Evolutionary conservation across 768 basidiomycete species (phyloP), one percentile per base, ranked within the genome.

Genomic region (Mycena indigotica): DNA sequence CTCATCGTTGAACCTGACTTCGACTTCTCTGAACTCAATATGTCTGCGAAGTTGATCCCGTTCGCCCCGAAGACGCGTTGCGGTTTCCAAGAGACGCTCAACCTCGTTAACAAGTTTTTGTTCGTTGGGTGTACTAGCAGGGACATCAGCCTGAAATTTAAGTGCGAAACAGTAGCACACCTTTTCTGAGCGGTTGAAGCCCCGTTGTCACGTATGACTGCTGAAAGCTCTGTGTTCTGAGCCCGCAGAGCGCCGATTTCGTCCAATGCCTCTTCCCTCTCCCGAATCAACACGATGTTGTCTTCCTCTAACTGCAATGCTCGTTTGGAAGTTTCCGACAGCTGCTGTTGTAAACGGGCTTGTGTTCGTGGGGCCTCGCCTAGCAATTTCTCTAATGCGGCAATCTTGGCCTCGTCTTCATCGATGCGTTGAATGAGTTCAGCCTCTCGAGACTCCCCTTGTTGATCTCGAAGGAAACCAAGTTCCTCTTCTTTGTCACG

Each of bases 361-460:
- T 76, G 70, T 10, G 73, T 54, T 44, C 76, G 69, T 23, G 76
- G 71, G n/a, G 73, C 66, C 28, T 77, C 77, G 23, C 73, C 68
- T 2, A 83, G 66, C 69, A 82, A 70, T 44, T 68, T 70, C 66
- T 88, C 84, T 55, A 90, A 66, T 2, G 83, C 79, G 3, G 73
- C 70, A 30, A 89, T 85, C 70, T 84, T 87, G 4, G 81, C 84
- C 48, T 85, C 85, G 60, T 91, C 88, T 65, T 88, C 87, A 41
- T 91, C 88, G 26, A 91, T 83, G 61, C 89, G 77, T 69, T 79
- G 77, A 67, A 86, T 58, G 26, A 91, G 65, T 53, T 84, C 84
- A 24, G 80, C 78, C 67, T 91, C 89, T 50, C 89, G 74, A 57
- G 74, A 73, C 21, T 70, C 74, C 25, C 77, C 70, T 2, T 71